Evolutionary conservation across 805 yeast genomes (phyloP), one percentile per base, ranked within the genome.

Genomic region (Candida multigemmis): DNA sequence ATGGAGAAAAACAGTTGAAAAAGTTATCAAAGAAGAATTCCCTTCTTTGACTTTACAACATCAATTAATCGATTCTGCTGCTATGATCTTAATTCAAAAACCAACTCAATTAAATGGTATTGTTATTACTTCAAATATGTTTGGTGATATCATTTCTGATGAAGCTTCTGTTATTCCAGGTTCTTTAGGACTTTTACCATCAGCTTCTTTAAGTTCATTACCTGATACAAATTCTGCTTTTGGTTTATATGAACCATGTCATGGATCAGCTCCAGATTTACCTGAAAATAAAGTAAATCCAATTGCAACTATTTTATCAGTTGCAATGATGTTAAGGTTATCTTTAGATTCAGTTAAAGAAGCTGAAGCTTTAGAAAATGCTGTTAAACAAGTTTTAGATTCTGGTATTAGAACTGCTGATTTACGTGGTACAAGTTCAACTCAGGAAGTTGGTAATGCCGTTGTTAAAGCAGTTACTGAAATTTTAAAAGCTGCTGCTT

Each of bases 131-230:
- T 77, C 81, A 45, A 91, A 91, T 65, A 89, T 91, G 94, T 91
- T 91, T 55, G 98, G 98, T 49, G 98, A 91, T 56, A 91, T 91
- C 55, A 84, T 91, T 46, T 82, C 94, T 31, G 98, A 91, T 56
- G 98, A 91, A 65, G 96, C 97, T 16, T 81, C 94, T 12, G 96
- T 87, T 26, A 91, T 91, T 44, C 98, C 98, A 23, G 98, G 98
- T 24, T 89, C 97, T 14, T 68, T 91, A 37, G 98, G 98, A 35
- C 71, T 91, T 41, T 71, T 91, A 39, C 98, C 98, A 26, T 84
- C 96, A 31, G 93, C 98, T 3, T 89, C 97, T 12, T 72, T 91
- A 48, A 91, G 96, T 3, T 85, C 96, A n/a, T 69, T 91, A 50
- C 98, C 98, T 28, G 96, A 89, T 57, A 74, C 89, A 21, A 87